Base-by-base conservation (phyloP, 1,284 basidiomycete species). In the Cutaneotrichosporon sp. region DNA sequence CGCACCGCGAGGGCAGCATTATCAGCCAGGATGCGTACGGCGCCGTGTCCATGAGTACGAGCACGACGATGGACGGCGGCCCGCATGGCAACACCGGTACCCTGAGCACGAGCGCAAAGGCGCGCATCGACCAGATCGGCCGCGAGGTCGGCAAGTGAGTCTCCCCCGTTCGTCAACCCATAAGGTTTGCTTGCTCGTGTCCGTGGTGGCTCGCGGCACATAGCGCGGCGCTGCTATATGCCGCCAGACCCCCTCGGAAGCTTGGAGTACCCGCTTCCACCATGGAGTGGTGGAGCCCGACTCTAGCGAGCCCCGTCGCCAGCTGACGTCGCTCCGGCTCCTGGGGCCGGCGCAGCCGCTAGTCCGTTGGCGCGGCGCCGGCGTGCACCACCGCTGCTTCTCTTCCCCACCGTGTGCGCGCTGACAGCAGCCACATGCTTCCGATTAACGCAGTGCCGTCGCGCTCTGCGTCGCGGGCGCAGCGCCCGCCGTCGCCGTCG, bases 71-170 rank as follows among this genome's bases (percentile, higher is more conserved):
- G 51, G 51, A 44, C 46, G 50, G 30, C 37, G 36, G 36, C 17
- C 49, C 43, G 40, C 26, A 15, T 21, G 22, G 36, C 41, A 9
- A 45, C 4, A 17, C 44, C 8, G 50, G 52, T 9, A 21, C 43
- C 17, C 44, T 59, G 33, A 59, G 48, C 37, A 46, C 51, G 9
- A 43, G 37, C 15, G 53, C 52, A 38, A 51, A 51, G 20, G 34
- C 46, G 35, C 44, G 57, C 7, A 55, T 59, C 17, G 57, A 49
- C 21, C 46, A 55, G 40, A 59, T 59, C 30, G 57, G 57, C 4
- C 57, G 57, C 20, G 53, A 59, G 48, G 51, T 55, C 10, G 57
- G 57, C 14, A 52, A 49, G 55, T 56, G 55, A 56, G 55, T 56
- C 36, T 14, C 12, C 35, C 15, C 26, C 26, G 5, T 10, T 30